Evolutionary conservation across 1,284 basidiomycete species (phyloP).

Genomic region (Marasmius tenuissimus): DNA sequence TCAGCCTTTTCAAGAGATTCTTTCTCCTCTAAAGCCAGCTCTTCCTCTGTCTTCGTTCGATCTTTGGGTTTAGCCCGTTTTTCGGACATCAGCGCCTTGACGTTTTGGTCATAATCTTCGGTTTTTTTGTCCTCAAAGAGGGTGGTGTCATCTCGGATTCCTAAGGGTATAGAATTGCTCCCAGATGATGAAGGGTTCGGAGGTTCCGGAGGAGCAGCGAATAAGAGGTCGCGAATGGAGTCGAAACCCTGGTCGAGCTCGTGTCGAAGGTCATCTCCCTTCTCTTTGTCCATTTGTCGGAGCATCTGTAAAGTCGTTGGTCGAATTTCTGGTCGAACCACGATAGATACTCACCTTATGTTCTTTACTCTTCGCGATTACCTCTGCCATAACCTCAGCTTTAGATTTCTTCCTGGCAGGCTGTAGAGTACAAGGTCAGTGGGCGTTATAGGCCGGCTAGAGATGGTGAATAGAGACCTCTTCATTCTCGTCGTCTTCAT

Average conservation of each 20-base stretch:
- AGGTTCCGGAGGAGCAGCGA: conserved; percentile 29
- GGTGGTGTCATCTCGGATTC: conserved; percentile 13
- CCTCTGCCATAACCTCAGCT: conserved; percentile 97
- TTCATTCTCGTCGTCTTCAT: conserved; percentile 49
- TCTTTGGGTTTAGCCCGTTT: conserved; percentile 94
- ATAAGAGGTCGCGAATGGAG: conserved; percentile 78
- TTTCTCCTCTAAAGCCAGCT: conserved; percentile 87
- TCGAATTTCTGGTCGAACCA: not conserved
- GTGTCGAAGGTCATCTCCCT: conserved; percentile 85
- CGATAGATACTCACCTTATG: conserved; percentile 66
- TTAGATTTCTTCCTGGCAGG: conserved; percentile 86
- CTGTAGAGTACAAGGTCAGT: conserved; percentile 34
- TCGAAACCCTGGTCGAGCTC: conserved; percentile 90
- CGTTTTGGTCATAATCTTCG: conserved; percentile 84
- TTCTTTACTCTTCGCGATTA: conserved; percentile 96
- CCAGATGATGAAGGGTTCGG: conserved; percentile 32
- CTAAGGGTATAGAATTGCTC: conserved; percentile 36
- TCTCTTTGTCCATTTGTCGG: conserved; percentile 85
- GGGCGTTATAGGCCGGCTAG: conserved; percentile 11
- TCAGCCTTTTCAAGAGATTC: conserved; percentile 88
- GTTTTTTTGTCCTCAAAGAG: conserved; percentile 37
- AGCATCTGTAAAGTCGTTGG: conserved; percentile 52
- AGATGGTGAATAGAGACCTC: conserved; percentile 32
- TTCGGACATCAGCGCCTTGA: conserved; percentile 92
- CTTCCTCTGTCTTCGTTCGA: conserved; percentile 95